Conservation (phyloP, 768 basidiomycete genomes). For the Hemileccinum rubropunctum region DNA sequence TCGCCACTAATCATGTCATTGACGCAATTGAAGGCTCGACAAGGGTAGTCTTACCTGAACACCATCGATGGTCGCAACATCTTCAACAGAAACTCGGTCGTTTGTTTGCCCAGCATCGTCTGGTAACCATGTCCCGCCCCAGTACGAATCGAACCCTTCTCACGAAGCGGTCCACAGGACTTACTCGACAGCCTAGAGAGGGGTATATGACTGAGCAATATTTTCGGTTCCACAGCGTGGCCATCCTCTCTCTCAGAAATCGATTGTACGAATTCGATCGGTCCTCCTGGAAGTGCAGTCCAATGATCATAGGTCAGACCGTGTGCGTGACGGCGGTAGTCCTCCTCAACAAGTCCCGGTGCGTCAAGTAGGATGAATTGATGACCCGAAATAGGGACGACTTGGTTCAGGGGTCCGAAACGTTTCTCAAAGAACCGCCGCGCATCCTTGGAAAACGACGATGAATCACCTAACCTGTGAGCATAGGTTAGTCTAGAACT, state of each 20-base stretch:
- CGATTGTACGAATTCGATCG: constrained; percentile 59
- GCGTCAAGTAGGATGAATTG: constrained; percentile 72
- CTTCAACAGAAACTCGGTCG: constrained; percentile 69
- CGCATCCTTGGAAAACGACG: constrained; percentile 49
- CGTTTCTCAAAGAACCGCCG: constrained; percentile 54
- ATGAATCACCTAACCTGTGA: constrained; percentile 52
- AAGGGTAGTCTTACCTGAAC: constrained; percentile 56
- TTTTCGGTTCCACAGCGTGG: constrained; percentile 27
- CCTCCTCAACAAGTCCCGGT: constrained; percentile 80
- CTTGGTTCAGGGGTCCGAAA: constrained; percentile 70
- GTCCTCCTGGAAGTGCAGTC: constrained; percentile 49
- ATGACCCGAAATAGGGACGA: constrained; percentile 63
- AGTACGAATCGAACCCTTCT: constrained; percentile 65
- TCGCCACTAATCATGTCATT: constrained; percentile 56
- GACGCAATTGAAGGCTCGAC: not conserved
- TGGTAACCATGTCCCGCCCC: constrained; percentile 83
- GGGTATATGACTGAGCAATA: constrained; percentile 86
- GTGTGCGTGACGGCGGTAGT: constrained; percentile 59
- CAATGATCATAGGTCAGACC: constrained; percentile 53
- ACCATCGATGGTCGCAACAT: constrained; percentile 62
- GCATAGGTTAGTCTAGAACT: not conserved
- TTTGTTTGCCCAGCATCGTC: constrained; percentile 77
- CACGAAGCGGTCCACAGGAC: constrained; percentile 74
- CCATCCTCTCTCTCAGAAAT: constrained; percentile 33
- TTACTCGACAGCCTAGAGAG: constrained; percentile 72